These are phyloP conservation scores for Oxytropis ochrocephala DNA, from an alignment of 306 rosid species.

Conservation along the genomic window DNA sequence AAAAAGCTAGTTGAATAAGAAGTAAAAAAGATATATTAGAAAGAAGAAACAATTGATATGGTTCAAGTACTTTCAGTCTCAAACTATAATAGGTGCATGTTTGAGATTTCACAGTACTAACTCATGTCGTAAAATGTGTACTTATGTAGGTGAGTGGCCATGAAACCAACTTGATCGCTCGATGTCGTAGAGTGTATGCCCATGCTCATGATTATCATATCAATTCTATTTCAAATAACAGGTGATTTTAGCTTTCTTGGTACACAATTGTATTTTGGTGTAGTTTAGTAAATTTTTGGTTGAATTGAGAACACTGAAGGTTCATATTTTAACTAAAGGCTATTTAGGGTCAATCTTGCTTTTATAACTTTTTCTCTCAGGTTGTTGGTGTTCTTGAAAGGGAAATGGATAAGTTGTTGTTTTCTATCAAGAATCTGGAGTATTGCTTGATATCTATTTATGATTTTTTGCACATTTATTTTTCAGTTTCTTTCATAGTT, in stretches of 20 bases:
- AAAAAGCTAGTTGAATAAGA: not conserved
- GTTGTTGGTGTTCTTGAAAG: not conserved
- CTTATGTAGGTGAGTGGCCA: slow-evolving; percentile 70
- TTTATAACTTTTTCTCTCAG: not conserved
- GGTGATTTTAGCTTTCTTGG: slow-evolving; percentile 44
- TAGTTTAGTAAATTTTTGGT: not conserved
- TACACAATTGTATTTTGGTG: not conserved
- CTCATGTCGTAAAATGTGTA: slow-evolving; percentile 1
- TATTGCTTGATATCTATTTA: slow-evolving; percentile 3
- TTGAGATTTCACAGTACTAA: slow-evolving; percentile 27
- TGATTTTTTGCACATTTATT: not conserved
- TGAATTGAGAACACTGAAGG: not conserved
- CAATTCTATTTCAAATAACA: slow-evolving; percentile 96
- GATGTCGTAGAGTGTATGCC: slow-evolving; percentile 98
- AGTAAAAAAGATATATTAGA: not conserved
- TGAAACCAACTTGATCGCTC: slow-evolving; percentile 85
- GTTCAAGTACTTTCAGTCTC: slow-evolving; percentile 2
- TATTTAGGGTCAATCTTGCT: slow-evolving; percentile 10
- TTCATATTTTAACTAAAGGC: not conserved
- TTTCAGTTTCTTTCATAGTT: not conserved
- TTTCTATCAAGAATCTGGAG: slow-evolving; percentile 6
- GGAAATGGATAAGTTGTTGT: not conserved
- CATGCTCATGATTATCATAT: slow-evolving; percentile 99
- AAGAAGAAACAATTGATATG: not conserved
- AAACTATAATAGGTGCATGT: slow-evolving; percentile 1